Conservation (phyloP, 148 eudicot species). For the Camellia sinensis region DNA sequence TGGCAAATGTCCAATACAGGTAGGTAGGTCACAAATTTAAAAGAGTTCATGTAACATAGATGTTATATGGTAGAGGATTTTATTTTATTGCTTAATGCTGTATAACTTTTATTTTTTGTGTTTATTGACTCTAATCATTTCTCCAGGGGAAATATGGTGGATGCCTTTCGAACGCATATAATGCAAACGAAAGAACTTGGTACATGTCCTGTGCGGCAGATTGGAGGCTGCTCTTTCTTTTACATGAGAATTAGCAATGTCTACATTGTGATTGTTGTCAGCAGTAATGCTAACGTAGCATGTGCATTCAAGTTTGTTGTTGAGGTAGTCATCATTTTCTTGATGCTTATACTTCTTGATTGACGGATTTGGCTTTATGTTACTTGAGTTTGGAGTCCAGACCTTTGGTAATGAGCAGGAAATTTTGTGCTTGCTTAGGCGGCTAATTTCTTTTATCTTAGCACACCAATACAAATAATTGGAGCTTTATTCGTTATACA, state of each 20-base stretch:
- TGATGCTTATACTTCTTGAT: conserved; percentile 12
- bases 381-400: neutral
- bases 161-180: conserved; percentile 94
- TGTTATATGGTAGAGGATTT: neutral
- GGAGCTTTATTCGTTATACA: neutral
- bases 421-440: conserved; percentile 12
- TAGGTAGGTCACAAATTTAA: too few relatives aligned
- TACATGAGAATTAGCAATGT: conserved; percentile 99
- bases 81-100: neutral
- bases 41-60: too few relatives aligned
- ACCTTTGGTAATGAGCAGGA: neutral
- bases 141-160: conserved; percentile 95
- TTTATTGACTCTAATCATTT: conserved; percentile 9
- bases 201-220: conserved; percentile 96
- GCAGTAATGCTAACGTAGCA: conserved; percentile 99
- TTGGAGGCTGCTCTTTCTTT: conserved; percentile 96
- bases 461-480: neutral
- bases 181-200: conserved; percentile 99
- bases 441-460: neutral
- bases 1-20: too few relatives aligned
- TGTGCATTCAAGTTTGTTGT: conserved; percentile 99
- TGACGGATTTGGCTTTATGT: neutral
- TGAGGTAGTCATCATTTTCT: conserved; percentile 51
- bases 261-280: conserved; percentile 94
- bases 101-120: neutral